These are phyloP conservation scores for Turnera subulata DNA, from an alignment of 345 rosid genomes.

Conservation along the genomic window DNA sequence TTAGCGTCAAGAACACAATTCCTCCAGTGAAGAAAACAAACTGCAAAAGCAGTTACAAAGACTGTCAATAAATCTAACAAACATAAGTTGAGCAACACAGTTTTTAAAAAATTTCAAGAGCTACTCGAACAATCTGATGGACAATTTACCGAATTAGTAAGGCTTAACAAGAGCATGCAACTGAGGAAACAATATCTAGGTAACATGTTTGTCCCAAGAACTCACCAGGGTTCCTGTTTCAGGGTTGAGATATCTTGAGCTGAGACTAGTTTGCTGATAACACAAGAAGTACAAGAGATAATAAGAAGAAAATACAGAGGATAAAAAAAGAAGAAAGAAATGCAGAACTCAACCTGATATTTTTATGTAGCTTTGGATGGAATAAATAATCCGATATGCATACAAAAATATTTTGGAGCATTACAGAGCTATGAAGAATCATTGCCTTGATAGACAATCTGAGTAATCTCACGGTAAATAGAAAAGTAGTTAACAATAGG, in stretches of 20 bases:
- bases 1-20: constrained; percentile 85
- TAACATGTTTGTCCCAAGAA: constrained; percentile 14
- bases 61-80: constrained; percentile 2
- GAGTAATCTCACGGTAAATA: too few species aligned
- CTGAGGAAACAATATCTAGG: not conserved
- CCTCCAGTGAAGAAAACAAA: constrained; percentile 96
- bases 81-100: not conserved
- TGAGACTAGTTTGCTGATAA: constrained; percentile 61
- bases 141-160: not conserved
- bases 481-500: too few species aligned
- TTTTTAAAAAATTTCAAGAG: too few species aligned
- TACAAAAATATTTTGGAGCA: too few species aligned
- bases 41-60: constrained; percentile 37
- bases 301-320: constrained; percentile 3
- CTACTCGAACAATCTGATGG: too few species aligned
- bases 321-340: not conserved
- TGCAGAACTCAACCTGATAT: too few species aligned
- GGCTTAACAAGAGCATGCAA: not conserved
- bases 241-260: constrained; percentile 37
- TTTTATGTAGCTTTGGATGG: too few species aligned
- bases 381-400: too few species aligned
- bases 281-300: not conserved
- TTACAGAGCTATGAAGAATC: too few species aligned
- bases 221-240: constrained; percentile 83
- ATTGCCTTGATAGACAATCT: too few species aligned